phyloP scores from a whole-genome alignment of 441 rosid genomes.

The Eugenia klotzschiana region DNA sequence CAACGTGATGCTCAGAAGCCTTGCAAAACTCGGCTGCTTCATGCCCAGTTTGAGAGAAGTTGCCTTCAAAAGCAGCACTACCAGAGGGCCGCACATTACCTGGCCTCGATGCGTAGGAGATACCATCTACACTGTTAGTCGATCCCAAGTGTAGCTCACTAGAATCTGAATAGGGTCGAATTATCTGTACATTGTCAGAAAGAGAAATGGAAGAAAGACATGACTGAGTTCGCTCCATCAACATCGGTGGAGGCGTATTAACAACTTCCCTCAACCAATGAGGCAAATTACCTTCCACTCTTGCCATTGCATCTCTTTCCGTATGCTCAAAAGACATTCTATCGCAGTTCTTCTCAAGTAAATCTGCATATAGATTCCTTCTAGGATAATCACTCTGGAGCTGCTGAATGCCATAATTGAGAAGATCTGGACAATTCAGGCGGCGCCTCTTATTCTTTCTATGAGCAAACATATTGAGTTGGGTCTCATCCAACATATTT shows the following conservation, averaged over 20 bases:
- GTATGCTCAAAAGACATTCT: neutral
- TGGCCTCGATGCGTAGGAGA: neutral
- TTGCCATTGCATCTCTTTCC: constrained; percentile 2
- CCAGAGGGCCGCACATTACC: neutral
- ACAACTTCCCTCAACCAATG: constrained; percentile 32
- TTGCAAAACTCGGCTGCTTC: neutral
- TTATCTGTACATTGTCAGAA: neutral
- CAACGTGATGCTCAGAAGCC: neutral
- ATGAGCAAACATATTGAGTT: constrained; percentile 17
- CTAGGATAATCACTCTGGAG: constrained; percentile 1
- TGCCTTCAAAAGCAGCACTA: neutral
- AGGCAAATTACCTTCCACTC: constrained; percentile 16
- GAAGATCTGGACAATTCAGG: neutral
- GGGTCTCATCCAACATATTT: constrained; percentile 17
- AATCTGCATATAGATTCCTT: constrained; percentile 6
- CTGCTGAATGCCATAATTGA: constrained; percentile 9
- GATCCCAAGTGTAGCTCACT: neutral
- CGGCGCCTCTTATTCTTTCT: constrained; percentile 9
- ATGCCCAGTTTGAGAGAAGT: neutral
- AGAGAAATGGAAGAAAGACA: constrained; percentile 5
- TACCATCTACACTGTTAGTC: neutral
- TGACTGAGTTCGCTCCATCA: constrained; percentile 1
- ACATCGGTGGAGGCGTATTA: constrained; percentile 12
- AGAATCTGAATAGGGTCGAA: neutral
- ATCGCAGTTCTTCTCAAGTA: constrained; percentile 4